phyloP scores from a whole-genome alignment of 345 rosid genomes.

The Aurinia saxatilis region DNA sequence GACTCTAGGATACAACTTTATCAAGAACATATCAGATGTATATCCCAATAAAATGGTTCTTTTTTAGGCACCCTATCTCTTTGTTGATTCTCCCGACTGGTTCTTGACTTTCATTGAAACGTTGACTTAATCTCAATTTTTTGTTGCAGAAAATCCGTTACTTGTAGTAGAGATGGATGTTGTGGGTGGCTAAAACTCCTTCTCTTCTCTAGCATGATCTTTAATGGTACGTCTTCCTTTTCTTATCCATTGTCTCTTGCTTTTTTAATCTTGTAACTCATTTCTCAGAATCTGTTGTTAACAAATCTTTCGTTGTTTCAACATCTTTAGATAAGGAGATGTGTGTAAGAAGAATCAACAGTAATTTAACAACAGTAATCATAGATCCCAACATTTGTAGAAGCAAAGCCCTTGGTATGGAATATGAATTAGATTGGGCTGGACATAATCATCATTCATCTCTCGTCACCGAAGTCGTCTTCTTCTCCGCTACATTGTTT shows the following conservation, averaged over 20 bases:
- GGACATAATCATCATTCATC: slow-evolving; percentile 47
- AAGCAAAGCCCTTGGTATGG: slow-evolving; percentile 61
- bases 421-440: slow-evolving; percentile 56
- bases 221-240: slow-evolving; percentile 44
- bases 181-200: slow-evolving; percentile 52
- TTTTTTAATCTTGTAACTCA: background rate
- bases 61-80: slow-evolving; percentile 6
- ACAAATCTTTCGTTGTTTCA: background rate
- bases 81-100: slow-evolving; percentile 9
- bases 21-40: too few species aligned
- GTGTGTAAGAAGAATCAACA: slow-evolving; percentile 40
- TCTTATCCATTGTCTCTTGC: background rate
- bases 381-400: slow-evolving; percentile 17
- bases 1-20: too few species aligned
- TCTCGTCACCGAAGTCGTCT: slow-evolving; percentile 39
- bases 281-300: too few species aligned
- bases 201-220: slow-evolving; percentile 36
- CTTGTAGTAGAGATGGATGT: slow-evolving; percentile 49
- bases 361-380: slow-evolving; percentile 20
- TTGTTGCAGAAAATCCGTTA: slow-evolving; percentile 25
- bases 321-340: slow-evolving; percentile 41
- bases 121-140: slow-evolving; percentile 12
- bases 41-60: background rate
- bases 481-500: slow-evolving; percentile 59
- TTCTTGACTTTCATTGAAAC: slow-evolving; percentile 15